Conservation (phyloP, 2,329 filamentous ascomycete species). For the Cladosporium sp. region DNA sequence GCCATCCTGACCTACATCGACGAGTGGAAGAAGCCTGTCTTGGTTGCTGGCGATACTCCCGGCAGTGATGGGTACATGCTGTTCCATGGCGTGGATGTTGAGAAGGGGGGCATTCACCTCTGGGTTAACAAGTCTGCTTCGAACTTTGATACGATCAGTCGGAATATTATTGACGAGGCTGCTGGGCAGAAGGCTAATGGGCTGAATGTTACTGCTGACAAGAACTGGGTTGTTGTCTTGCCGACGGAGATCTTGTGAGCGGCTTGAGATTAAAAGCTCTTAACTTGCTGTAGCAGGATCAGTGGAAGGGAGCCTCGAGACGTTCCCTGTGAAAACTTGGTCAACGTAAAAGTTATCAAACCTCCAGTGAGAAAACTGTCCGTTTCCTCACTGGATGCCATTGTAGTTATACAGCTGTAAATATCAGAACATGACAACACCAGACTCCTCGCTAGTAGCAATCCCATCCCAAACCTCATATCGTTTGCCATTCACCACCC, state of each 20-base stretch:
- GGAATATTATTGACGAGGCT: slow-evolving; percentile 41
- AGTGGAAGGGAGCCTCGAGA: neutral
- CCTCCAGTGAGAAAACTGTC: neutral
- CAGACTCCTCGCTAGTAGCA: slow-evolving; percentile 15
- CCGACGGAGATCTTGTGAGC: slow-evolving; percentile 38
- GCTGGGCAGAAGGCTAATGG: slow-evolving; percentile 39
- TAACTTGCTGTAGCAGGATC: neutral
- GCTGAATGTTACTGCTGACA: slow-evolving; percentile 44
- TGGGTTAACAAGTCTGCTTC: slow-evolving; percentile 45
- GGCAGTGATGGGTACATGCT: slow-evolving; percentile 48
- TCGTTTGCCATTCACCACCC: neutral
- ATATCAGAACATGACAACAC: slow-evolving; percentile 6
- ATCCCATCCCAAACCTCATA: neutral
- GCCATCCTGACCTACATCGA: slow-evolving; percentile 41
- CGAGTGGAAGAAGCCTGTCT: slow-evolving; percentile 46
- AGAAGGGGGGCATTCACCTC: slow-evolving; percentile 44
- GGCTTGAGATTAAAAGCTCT: neutral
- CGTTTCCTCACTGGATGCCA: neutral
- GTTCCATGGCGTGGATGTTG: slow-evolving; percentile 48
- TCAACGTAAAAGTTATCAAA: neutral
- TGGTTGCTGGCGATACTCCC: slow-evolving; percentile 48
- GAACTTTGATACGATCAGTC: slow-evolving; percentile 39
- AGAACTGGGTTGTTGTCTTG: slow-evolving; percentile 49
- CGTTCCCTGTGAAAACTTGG: neutral
- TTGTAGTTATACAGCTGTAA: neutral